These are phyloP conservation scores for Ottelia alismoides DNA, from an alignment of 106 monocot species.

Conservation along the genomic window DNA sequence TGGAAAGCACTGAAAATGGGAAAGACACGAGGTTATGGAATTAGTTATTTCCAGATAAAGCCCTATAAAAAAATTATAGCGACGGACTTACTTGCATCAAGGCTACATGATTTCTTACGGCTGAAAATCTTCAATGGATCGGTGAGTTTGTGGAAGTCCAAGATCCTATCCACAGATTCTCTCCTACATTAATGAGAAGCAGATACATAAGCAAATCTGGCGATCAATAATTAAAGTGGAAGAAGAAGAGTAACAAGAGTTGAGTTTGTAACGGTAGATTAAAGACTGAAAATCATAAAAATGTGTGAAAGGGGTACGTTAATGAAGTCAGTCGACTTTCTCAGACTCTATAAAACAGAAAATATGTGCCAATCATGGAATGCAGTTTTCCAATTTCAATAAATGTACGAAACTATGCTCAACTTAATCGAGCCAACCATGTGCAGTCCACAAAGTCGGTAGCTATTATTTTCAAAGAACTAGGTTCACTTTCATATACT, in stretches of 20 bases:
- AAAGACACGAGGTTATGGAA: no score
- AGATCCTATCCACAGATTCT: conserved; percentile 28
- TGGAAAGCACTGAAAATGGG: no score
- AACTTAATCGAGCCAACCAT: no score
- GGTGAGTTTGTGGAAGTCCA: conserved; percentile 23
- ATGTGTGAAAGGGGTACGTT: not conserved
- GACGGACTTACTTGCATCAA: conserved; percentile 39
- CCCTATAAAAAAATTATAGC: no score
- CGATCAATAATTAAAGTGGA: not conserved
- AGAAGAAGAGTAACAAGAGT: not conserved
- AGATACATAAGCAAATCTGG: not conserved
- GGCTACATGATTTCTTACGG: conserved; percentile 38
- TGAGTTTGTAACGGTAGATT: not conserved
- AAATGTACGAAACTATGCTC: no score
- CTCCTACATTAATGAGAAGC: conserved; percentile 18
- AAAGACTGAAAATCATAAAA: no score
- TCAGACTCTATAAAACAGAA: not conserved
- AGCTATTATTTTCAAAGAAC: not conserved
- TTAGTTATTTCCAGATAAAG: no score
- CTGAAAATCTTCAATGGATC: conserved; percentile 45
- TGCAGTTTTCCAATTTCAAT: not conserved
- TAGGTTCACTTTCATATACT: no score
- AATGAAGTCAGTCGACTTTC: not conserved
- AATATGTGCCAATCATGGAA: not conserved
- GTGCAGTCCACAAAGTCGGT: not conserved